These are phyloP conservation scores for Sesbania bispinosa DNA, from an alignment of 306 rosid species.

Conservation along the genomic window DNA sequence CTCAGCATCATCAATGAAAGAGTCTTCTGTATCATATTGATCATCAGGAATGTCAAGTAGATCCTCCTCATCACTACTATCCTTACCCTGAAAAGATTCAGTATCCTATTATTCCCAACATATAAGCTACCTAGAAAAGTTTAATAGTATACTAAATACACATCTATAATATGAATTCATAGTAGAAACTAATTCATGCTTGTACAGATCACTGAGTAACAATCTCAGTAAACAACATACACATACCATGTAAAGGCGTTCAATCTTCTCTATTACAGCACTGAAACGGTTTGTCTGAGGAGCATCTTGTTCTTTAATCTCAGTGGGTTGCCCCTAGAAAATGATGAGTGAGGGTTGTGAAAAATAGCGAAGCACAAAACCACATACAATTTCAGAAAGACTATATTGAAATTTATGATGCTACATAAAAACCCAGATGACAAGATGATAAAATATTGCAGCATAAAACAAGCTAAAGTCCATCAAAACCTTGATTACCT, in stretches of 20 bases:
- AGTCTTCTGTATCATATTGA: constrained; percentile 98
- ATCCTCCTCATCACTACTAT: constrained; percentile 93
- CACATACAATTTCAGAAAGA: neutral
- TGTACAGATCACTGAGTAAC: neutral
- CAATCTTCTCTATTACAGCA: constrained; percentile 98
- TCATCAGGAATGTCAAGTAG: constrained; percentile 72
- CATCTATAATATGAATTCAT: constrained; percentile 18
- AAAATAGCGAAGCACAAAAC: constrained; percentile 13
- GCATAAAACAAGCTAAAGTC: neutral
- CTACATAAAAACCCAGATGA: constrained; percentile 3
- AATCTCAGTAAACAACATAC: neutral
- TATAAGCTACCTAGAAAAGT: neutral
- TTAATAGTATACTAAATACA: constrained; percentile 5
- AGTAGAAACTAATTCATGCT: neutral
- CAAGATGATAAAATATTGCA: neutral
- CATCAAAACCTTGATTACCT: neutral
- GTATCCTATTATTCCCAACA: constrained; percentile 19
- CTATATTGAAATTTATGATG: neutral
- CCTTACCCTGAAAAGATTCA: constrained; percentile 72
- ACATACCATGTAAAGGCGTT: constrained; percentile 83
- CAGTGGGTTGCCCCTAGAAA: constrained; percentile 61
- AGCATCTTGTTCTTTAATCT: constrained; percentile 61
- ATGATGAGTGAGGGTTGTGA: constrained; percentile 4
- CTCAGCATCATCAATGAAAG: constrained; percentile 95
- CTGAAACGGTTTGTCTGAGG: constrained; percentile 82